A percentile compares a stretch with the other conserved stretches of the same genome.
Evolutionary conservation across 768 basidiomycete species (phyloP).

Genomic region (Panaeolus cyanescens): DNA sequence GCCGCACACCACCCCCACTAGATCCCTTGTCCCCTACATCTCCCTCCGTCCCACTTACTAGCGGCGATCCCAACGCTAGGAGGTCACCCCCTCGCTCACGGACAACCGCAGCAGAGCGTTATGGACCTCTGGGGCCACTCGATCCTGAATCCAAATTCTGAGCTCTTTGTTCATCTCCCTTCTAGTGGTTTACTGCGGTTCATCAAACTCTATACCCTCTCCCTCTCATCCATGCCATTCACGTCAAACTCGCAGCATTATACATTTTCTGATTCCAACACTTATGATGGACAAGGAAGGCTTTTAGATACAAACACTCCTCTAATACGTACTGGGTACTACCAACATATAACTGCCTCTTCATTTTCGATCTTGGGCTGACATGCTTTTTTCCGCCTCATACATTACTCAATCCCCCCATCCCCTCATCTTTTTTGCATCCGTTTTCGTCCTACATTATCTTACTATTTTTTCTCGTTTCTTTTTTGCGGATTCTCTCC

Average conservation of each 20-base stretch:
- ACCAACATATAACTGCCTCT: not conserved
- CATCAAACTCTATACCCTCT: conserved; percentile 36
- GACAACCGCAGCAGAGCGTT: conserved; percentile 37
- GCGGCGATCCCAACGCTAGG: conserved; percentile 15
- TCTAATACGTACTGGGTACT: conserved; percentile 30
- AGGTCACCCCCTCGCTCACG: conserved; percentile 15
- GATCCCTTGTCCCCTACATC: conserved; percentile 43
- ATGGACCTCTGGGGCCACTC: conserved; percentile 61
- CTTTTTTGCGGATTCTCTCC: conserved; percentile 1
- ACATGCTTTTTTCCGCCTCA: not conserved
- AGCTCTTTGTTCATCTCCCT: conserved; percentile 21
- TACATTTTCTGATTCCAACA: conserved; percentile 7
- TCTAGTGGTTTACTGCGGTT: conserved; percentile 26
- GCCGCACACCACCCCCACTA: conserved; percentile 24
- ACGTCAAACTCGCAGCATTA: conserved; percentile 12
- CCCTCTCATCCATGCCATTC: conserved; percentile 32
- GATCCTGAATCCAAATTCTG: conserved; percentile 51
- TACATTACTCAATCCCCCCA: not conserved
- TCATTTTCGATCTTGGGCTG: not conserved
- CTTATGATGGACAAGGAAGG: conserved; percentile 36
- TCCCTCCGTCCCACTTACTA: conserved; percentile 30
- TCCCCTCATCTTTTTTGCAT: not conserved
- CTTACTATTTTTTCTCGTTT: conserved; percentile 1
- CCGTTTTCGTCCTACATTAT: not conserved
- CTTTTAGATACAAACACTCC: conserved; percentile 25